phyloP scores from a whole-genome alignment of 169 alveolate genomes.

The Plasmodium relictum region DNA sequence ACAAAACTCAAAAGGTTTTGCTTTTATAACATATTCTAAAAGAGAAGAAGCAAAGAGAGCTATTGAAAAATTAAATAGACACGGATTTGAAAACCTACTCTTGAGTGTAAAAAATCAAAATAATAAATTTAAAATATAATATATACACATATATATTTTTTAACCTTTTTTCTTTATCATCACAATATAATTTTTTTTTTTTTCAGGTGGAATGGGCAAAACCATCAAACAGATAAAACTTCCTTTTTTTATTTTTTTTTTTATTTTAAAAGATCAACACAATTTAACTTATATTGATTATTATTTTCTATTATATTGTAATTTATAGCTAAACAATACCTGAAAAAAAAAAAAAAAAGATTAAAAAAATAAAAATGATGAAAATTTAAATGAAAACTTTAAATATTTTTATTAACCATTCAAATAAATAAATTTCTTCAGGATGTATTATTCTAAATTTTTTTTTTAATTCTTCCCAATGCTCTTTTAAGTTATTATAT shows the following conservation, averaged over 20 bases:
- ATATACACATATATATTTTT: neutral
- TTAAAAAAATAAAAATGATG: neutral
- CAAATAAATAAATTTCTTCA: constrained; percentile 62
- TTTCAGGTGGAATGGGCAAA: constrained; percentile 90
- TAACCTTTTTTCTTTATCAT: neutral
- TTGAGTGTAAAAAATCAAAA: constrained; percentile 85
- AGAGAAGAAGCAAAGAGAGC: constrained; percentile 92
- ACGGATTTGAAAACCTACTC: constrained; percentile 91
- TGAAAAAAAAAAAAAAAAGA: constrained; percentile 1
- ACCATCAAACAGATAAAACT: constrained; percentile 81
- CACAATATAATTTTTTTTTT: neutral
- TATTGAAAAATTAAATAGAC: constrained; percentile 89
- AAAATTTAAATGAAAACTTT: neutral
- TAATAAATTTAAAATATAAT: neutral
- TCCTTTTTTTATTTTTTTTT: constrained; percentile 12
- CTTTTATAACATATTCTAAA: constrained; percentile 90
- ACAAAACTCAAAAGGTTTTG: constrained; percentile 92
- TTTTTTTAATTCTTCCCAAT: constrained; percentile 53
- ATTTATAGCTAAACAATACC: constrained; percentile 73
- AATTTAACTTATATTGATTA: constrained; percentile 68
- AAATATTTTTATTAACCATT: constrained; percentile 34
- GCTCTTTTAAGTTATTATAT: constrained; percentile 14
- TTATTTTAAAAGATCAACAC: constrained; percentile 75
- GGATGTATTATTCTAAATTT: constrained; percentile 29
- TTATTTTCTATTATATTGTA: constrained; percentile 61